Evolutionary conservation across 805 yeast species (phyloP).

Genomic region (Myxozyma udenii): DNA sequence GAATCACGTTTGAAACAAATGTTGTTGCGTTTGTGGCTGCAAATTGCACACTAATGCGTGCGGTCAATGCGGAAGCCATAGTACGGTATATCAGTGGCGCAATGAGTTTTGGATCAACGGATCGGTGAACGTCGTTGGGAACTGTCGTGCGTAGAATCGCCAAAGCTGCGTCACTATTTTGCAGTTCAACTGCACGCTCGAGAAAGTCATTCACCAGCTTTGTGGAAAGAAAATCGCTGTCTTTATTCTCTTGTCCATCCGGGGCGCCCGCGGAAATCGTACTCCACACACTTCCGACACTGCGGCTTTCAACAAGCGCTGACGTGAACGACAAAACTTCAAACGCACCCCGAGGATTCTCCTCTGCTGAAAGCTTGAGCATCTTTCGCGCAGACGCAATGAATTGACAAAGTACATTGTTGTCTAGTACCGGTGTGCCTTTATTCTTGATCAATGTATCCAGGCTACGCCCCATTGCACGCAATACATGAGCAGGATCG

Average conservation of each 20-base stretch:
- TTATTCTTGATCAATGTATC: too few relatives aligned
- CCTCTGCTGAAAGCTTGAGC: not conserved
- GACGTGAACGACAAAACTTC: not conserved
- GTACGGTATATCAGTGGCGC: not conserved
- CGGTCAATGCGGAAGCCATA: not conserved
- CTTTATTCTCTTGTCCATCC: not conserved
- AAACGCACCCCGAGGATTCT: not conserved
- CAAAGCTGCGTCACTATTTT: not conserved
- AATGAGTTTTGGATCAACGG: constrained; percentile 1
- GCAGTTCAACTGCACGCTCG: constrained; percentile 1
- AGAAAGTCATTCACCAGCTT: constrained; percentile 7
- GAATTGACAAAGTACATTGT: too few relatives aligned
- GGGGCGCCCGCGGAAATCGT: constrained; percentile 1
- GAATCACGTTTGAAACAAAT: not conserved
- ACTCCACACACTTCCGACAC: constrained; percentile 4
- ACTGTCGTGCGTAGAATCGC: constrained; percentile 8
- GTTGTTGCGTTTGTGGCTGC: not conserved
- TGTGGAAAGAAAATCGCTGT: constrained; percentile 1
- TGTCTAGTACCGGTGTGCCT: too few relatives aligned
- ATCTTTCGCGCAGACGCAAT: not conserved
- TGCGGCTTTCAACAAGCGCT: not conserved
- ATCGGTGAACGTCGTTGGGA: constrained; percentile 1
- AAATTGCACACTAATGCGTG: not conserved
- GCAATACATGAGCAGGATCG: constrained; percentile 3
- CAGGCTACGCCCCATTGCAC: too few relatives aligned